A percentile compares a stretch with the other conserved stretches of the same genome.
These are phyloP conservation scores for Paraconiothyrium brasiliense DNA, from an alignment of 2,329 filamentous ascomycete species.

Conservation along the genomic window DNA sequence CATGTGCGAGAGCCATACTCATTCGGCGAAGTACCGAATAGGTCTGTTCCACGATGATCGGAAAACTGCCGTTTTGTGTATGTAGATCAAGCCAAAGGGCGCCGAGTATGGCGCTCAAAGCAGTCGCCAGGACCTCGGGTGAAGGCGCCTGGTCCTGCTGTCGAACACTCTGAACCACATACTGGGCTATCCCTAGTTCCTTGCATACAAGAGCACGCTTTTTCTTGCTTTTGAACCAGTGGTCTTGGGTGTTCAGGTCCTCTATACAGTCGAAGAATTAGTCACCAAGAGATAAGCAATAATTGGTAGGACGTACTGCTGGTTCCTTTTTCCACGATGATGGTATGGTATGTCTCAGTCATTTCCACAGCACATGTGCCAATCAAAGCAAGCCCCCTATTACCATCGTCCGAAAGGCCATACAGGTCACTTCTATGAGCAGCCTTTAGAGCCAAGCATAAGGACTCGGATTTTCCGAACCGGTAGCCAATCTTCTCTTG, in stretches of 20 bases:
- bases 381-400: slow-evolving; percentile 15
- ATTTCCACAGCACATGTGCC: slow-evolving; percentile 16
- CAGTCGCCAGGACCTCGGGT: slow-evolving; percentile 13
- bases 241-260: slow-evolving; percentile 12
- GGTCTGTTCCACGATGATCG: slow-evolving; percentile 1
- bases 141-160: slow-evolving; percentile 16
- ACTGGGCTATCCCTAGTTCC: slow-evolving; percentile 14
- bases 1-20: neutral
- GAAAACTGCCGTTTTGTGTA: slow-evolving; percentile 1
- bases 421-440: slow-evolving; percentile 17
- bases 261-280: neutral
- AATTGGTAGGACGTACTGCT: neutral
- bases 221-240: slow-evolving; percentile 18
- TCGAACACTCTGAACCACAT: slow-evolving; percentile 18
- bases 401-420: slow-evolving; percentile 15
- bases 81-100: slow-evolving; percentile 24
- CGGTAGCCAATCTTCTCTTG: slow-evolving; percentile 16
- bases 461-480: slow-evolving; percentile 5
- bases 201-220: slow-evolving; percentile 13
- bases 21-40: neutral
- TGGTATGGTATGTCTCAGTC: slow-evolving; percentile 10
- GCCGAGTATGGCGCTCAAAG: slow-evolving; percentile 19
- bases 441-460: slow-evolving; percentile 19
- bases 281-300: neutral
- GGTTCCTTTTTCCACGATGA: slow-evolving; percentile 3